These are phyloP conservation scores for Copromyces sp. DNA, from an alignment of 495 filamentous ascomycete genomes.

Conservation along the genomic window DNA sequence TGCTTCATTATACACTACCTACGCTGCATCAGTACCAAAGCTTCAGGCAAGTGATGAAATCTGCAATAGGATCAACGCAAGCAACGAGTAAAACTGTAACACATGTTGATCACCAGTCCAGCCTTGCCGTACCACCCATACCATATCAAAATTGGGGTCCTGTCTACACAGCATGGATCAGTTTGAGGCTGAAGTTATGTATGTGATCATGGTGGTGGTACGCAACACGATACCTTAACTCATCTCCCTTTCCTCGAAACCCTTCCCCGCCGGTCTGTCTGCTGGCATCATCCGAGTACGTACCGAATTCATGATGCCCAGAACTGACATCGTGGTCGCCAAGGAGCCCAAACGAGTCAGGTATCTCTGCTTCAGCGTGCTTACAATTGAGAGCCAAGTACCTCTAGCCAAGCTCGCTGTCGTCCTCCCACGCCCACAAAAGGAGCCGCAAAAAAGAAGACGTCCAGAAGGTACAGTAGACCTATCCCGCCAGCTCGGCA, in stretches of 20 bases:
- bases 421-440: neutral
- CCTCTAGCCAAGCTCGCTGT: neutral
- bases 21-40: neutral
- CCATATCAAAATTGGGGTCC: neutral
- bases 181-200: neutral
- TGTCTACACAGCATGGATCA: neutral
- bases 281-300: neutral
- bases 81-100: neutral
- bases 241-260: neutral
- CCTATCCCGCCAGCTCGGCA: neutral
- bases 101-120: neutral
- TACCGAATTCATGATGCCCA: neutral
- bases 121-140: neutral
- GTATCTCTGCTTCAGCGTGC: neutral
- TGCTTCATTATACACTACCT: neutral
- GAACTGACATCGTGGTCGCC: neutral
- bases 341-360: neutral
- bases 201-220: neutral
- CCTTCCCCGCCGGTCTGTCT: neutral
- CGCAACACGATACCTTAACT: neutral
- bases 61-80: neutral
- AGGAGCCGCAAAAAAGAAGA: neutral
- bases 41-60: neutral
- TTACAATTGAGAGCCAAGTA: neutral
- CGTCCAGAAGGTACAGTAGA: neutral